Percentiles rank a stretch among this genome's conserved stretches.
These are phyloP conservation scores for Trypanosoma boissoni DNA, from an alignment of 208 protist species.

Conservation along the genomic window DNA sequence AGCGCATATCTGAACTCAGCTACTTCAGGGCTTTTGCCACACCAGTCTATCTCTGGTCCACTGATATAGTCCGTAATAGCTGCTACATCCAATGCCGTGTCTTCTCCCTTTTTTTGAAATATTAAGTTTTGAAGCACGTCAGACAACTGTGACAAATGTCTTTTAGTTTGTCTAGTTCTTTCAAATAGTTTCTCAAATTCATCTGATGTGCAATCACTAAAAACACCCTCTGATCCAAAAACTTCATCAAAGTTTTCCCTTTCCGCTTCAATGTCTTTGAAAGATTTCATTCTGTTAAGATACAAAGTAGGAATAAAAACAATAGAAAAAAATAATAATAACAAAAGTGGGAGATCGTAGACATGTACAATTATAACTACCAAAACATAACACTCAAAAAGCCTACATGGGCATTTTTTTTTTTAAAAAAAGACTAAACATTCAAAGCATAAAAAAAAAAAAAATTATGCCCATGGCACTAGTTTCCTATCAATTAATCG, in stretches of 20 bases:
- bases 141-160: conserved; percentile 27
- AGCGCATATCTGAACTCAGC: conserved; percentile 35
- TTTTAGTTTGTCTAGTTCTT: conserved; percentile 15
- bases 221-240: conserved; percentile 38
- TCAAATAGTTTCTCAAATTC: conserved; percentile 49
- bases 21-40: conserved; percentile 38
- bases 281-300: conserved; percentile 12
- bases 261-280: conserved; percentile 9
- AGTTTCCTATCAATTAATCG: conserved; percentile 11
- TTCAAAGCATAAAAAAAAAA: conserved; percentile 13
- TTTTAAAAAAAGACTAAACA: conserved; percentile 19
- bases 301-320: conserved; percentile 1
- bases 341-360: neutral
- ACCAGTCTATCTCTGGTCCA: conserved; percentile 29
- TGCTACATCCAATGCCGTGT: conserved; percentile 27
- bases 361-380: conserved; percentile 1
- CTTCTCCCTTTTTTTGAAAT: conserved; percentile 34
- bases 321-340: neutral
- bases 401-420: conserved; percentile 8
- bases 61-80: conserved; percentile 49
- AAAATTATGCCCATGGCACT: conserved; percentile 20
- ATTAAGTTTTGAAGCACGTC: conserved; percentile 36
- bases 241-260: conserved; percentile 44
- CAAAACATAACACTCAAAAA: conserved; percentile 1
- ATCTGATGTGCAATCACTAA: conserved; percentile 23